Percentiles rank a stretch among this genome's conserved stretches.
These are phyloP conservation scores for Santalum album DNA, from an alignment of 164 flowering plant species.

Conservation along the genomic window DNA sequence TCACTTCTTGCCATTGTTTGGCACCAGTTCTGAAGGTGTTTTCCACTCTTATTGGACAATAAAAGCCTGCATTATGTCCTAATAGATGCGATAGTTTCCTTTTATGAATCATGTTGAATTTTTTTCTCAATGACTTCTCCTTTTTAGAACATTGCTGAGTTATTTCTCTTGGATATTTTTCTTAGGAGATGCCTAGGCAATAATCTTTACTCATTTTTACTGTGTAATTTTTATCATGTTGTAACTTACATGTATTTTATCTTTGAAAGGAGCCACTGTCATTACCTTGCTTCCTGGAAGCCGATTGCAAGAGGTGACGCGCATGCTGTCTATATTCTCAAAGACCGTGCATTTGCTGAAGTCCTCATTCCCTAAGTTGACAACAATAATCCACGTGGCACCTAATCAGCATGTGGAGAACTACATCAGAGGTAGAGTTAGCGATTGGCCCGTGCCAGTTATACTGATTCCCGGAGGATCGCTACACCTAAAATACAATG, in stretches of 20 bases:
- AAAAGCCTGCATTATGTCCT: background rate
- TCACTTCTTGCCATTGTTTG: too few relatives aligned
- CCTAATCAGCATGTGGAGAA: constrained; percentile 66
- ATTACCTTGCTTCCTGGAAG: constrained; percentile 90
- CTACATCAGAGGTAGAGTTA: constrained; percentile 26
- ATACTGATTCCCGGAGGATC: constrained; percentile 56
- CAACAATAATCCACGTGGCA: constrained; percentile 67
- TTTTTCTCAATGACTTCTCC: too few relatives aligned
- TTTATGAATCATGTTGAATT: too few relatives aligned
- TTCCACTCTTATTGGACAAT: background rate
- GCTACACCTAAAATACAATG: constrained; percentile 47
- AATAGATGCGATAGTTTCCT: too few relatives aligned
- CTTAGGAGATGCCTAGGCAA: too few relatives aligned
- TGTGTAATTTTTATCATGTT: background rate
- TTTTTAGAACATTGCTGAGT: too few relatives aligned
- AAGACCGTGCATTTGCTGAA: constrained; percentile 44
- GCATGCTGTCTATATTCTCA: constrained; percentile 72
- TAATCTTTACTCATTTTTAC: background rate
- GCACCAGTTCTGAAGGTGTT: too few relatives aligned
- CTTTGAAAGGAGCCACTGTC: constrained; percentile 53
- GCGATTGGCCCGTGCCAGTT: constrained; percentile 51
- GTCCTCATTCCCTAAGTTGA: constrained; percentile 38
- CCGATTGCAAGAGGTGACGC: constrained; percentile 82
- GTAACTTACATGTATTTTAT: background rate
- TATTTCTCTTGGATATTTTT: too few relatives aligned